These are phyloP conservation scores for Gentiana macrophylla DNA, from an alignment of 257 asterid genomes.

Conservation along the genomic window DNA sequence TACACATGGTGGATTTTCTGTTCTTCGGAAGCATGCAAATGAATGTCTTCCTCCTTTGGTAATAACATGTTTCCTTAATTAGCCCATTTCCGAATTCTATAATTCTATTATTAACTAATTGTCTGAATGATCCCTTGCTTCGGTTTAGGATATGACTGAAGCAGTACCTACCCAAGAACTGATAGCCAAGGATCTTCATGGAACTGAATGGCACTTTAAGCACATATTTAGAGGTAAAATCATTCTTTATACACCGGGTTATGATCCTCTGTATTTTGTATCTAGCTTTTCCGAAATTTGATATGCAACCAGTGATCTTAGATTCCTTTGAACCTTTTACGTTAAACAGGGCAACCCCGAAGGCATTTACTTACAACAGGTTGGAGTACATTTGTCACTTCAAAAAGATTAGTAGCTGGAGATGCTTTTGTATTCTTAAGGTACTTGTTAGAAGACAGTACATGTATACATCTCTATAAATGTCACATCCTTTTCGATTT, in stretches of 20 bases:
- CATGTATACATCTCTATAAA: background rate
- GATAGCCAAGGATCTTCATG: slow-evolving; percentile 49
- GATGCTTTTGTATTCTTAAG: slow-evolving; percentile 53
- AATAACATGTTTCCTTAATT: slow-evolving; percentile 2
- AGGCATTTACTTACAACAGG: slow-evolving; percentile 57
- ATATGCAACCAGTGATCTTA: background rate
- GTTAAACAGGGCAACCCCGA: slow-evolving; percentile 51
- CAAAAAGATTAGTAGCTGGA: slow-evolving; percentile 45
- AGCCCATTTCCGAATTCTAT: background rate
- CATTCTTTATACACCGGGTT: background rate
- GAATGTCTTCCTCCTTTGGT: slow-evolving; percentile 93
- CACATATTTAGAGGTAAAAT: slow-evolving; percentile 46
- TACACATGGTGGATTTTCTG: slow-evolving; percentile 92
- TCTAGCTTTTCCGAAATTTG: background rate
- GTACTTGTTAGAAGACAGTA: slow-evolving; percentile 10
- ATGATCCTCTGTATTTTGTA: background rate
- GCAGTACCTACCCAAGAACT: slow-evolving; percentile 46
- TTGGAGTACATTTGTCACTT: slow-evolving; percentile 50
- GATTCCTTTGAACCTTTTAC: background rate
- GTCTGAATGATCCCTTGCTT: slow-evolving; percentile 12
- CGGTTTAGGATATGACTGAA: slow-evolving; percentile 61
- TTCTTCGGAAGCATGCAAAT: slow-evolving; percentile 76
- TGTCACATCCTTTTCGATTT: background rate
- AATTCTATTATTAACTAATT: background rate
- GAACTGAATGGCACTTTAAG: slow-evolving; percentile 49